Base-by-base conservation (phyloP, 257 asterid species). In the Buddleja alternifolia region DNA sequence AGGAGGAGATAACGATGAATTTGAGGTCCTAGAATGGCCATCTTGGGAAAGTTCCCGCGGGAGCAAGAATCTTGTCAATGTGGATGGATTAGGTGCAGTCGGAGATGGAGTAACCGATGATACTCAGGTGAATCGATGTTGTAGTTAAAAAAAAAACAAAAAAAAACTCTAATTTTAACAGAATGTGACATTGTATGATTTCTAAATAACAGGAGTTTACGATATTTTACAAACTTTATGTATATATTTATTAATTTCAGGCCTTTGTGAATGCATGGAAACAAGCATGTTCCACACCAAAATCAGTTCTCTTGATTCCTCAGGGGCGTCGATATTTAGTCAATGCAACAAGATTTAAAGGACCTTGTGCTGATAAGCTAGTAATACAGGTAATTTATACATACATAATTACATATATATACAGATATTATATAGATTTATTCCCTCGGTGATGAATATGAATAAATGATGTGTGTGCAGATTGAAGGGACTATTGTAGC, bases 91-190 rank as follows among this genome's bases (percentile, higher is more conserved):
- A 79, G 96, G 95, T 57, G 97, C 96, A 0, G 86, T 66, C 73
- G 98, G 97, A 23, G 92, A 93, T 77, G 97, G 97, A 23, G 84
- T 75, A 25, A 40, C 92, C 14, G 98, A 93, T 79, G 98, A 93
- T 80, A 86, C 98, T 44, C 77, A 86, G 93, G 98, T 92, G 72
- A 71, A n/a, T n/a, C n/a, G n/a, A n/a, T n/a, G n/a, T n/a, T n/a
- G n/a, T n/a, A n/a, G n/a, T n/a, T n/a, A n/a, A n/a, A n/a, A n/a
- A n/a, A n/a, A n/a, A n/a, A n/a, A n/a, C n/a, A n/a, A n/a, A n/a
- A n/a, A n/a, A n/a, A n/a, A n/a, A n/a, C n/a, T n/a, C n/a, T n/a
- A n/a, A n/a, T n/a, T n/a, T n/a, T n/a, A n/a, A n/a, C n/a, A n/a
- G n/a, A n/a, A n/a, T n/a, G n/a, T n/a, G n/a, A n/a, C n/a, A n/a